phyloP scores from a whole-genome alignment of 352 stramenopile genomes.

The Chrysophaeum taylorii region DNA sequence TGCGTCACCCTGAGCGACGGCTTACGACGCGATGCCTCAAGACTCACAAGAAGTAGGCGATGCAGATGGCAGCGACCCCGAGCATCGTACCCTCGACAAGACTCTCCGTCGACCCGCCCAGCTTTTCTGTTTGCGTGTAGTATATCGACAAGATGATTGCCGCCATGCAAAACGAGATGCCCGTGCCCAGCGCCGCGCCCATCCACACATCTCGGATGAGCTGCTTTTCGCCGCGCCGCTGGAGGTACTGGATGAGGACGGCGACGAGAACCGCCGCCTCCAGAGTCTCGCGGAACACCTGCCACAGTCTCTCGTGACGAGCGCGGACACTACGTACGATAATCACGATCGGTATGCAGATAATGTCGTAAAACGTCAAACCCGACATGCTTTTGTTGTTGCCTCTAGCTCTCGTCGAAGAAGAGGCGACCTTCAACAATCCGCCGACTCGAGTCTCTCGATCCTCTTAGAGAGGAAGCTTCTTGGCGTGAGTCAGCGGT shows the following conservation, averaged over 20 bases:
- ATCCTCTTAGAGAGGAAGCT: too few species aligned
- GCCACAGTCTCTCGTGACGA: too few species aligned
- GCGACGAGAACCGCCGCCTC: background rate
- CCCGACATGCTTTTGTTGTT: too few species aligned
- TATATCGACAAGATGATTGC: background rate
- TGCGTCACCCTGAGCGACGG: too few species aligned
- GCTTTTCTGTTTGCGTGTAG: background rate
- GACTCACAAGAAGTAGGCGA: conserved; percentile 6
- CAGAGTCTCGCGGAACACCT: conserved; percentile 5
- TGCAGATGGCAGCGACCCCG: background rate
- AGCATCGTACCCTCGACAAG: conserved; percentile 1
- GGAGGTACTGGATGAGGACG: conserved; percentile 4
- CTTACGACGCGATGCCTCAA: too few species aligned
- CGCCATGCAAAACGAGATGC: background rate
- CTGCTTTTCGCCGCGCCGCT: background rate
- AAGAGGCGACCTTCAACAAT: too few species aligned
- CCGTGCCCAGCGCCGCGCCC: background rate
- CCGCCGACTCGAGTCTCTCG: too few species aligned
- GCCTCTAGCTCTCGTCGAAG: too few species aligned
- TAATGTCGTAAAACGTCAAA: background rate
- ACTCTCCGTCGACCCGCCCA: background rate
- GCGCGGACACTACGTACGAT: too few species aligned
- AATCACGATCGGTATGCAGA: conserved; percentile 1
- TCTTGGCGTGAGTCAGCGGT: too few species aligned
- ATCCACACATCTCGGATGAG: background rate